Conservation (phyloP, 176 grass and related monocot genomes). For the Raddia guianensis region DNA sequence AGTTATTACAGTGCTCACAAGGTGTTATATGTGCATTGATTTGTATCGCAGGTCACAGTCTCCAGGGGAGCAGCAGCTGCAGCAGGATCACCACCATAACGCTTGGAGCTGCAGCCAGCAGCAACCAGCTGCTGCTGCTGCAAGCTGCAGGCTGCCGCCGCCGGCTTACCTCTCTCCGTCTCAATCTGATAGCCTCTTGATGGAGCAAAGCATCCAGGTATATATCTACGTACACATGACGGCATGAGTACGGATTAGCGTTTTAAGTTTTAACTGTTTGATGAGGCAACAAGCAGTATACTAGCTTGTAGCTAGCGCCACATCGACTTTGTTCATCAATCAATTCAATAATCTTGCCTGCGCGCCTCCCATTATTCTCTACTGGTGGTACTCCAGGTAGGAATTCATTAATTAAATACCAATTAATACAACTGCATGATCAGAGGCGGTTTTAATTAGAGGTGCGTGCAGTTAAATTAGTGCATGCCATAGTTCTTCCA, state of each 20-base stretch:
- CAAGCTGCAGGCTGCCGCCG: background rate
- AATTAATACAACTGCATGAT: background rate
- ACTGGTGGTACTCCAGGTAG: background rate
- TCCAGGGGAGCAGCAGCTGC: conserved; percentile 22
- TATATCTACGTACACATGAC: background rate
- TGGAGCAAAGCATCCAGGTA: conserved; percentile 17
- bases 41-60: conserved; percentile 30
- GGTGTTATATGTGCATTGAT: conserved; percentile 26
- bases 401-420: background rate
- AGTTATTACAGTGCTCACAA: background rate
- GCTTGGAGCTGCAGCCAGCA: conserved; percentile 37
- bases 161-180: conserved; percentile 4
- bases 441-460: background rate
- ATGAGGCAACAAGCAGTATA: too few species aligned
- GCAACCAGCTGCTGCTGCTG: background rate
- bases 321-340: too few species aligned
- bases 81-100: conserved; percentile 9
- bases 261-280: too few species aligned
- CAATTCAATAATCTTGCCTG: background rate
- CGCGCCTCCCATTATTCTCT: background rate
- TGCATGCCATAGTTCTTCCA: background rate
- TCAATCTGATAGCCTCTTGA: conserved; percentile 6
- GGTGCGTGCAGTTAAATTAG: background rate
- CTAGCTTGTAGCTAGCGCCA: too few species aligned
- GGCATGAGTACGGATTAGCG: background rate